Evolutionary conservation across 352 stramenopile species (phyloP), one percentile per base, ranked within the genome.

Genomic region (Pythium diclinum): DNA sequence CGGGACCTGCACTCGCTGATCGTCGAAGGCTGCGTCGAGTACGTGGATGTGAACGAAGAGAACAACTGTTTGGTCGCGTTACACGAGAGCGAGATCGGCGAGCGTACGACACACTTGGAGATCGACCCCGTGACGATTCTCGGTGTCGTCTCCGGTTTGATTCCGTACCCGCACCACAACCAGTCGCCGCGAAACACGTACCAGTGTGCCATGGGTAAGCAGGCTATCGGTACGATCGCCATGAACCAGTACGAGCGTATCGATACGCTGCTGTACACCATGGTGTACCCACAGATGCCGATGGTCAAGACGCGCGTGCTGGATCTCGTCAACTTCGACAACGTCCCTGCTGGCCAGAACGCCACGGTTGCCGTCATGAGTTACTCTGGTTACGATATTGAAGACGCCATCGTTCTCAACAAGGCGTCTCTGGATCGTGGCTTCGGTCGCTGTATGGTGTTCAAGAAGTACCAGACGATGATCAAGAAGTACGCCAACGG

Each of bases 21-120:
- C 62, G 79, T 94, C 33, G 83, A 98, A 69, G 97, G 97, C 19
- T 93, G 99, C 40, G 97, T 99, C 34, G 98, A 99, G 73, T 99
- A 99, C 79, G 94, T 99, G 28, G 98, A 99, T 76, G 98, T 99
- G 64, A 99, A 99, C 73, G 98, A 99, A 83, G 97, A 99, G 74
- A 99, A 99, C 79, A 99, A 99, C 64, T 99, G 97, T 73, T 80
- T 99, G 44, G 97, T 99, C 51, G 96, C 97, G 8, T 82, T 99
- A 16, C 93, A 96, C 53, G 94, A 98, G 74, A 85, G 81, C 62
- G 87, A 97, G 44, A 96, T 97, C 55, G 92, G 86, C 28, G 79
- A 85, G 38, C 83, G 91, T 13, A 96, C 96, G 62, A 99, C 98
- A 28, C 98, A 99, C 78, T 82, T 99, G 63, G 98, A 99, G 73